Conservation (phyloP, 345 rosid genomes). For the Conringia planisiliqua region DNA sequence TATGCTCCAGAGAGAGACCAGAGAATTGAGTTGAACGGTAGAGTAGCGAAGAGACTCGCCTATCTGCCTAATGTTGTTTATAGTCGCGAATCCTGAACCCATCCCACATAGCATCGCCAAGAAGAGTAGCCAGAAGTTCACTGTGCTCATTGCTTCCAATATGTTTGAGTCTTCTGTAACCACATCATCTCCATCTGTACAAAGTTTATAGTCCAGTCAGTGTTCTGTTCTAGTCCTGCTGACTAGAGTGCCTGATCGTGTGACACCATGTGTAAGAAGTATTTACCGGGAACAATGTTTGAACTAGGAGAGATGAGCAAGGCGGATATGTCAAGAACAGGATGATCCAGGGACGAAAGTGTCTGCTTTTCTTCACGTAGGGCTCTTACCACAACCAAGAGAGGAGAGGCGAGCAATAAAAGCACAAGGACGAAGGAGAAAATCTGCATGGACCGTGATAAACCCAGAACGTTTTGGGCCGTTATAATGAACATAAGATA, state of each 20-base stretch:
- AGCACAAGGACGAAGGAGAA: conserved; percentile 45
- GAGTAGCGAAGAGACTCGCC: conserved; percentile 87
- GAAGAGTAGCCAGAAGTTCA: conserved; percentile 76
- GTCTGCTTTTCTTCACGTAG: conserved; percentile 36
- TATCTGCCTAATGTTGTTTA: conserved; percentile 81
- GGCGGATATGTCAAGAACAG: conserved; percentile 9
- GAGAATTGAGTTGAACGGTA: conserved; percentile 50
- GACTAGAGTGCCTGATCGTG: background rate
- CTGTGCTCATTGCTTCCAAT: conserved; percentile 49
- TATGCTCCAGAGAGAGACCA: conserved; percentile 76
- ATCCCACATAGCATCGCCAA: conserved; percentile 72
- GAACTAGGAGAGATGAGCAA: conserved; percentile 16
- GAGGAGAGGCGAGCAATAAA: conserved; percentile 55
- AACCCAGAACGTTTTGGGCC: conserved; percentile 47
- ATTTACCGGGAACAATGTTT: background rate
- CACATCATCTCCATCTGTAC: conserved; percentile 22
- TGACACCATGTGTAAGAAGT: background rate
- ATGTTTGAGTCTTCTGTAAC: conserved; percentile 44
- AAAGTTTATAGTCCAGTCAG: background rate
- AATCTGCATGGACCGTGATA: conserved; percentile 51
- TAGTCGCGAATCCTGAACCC: conserved; percentile 76
- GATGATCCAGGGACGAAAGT: conserved; percentile 5
- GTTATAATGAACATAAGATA: conserved; percentile 65
- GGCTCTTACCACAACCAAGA: conserved; percentile 57
- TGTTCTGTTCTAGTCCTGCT: background rate